Conservation (phyloP, 129 eudicot species). For the Chrysanthemum makinoi region DNA sequence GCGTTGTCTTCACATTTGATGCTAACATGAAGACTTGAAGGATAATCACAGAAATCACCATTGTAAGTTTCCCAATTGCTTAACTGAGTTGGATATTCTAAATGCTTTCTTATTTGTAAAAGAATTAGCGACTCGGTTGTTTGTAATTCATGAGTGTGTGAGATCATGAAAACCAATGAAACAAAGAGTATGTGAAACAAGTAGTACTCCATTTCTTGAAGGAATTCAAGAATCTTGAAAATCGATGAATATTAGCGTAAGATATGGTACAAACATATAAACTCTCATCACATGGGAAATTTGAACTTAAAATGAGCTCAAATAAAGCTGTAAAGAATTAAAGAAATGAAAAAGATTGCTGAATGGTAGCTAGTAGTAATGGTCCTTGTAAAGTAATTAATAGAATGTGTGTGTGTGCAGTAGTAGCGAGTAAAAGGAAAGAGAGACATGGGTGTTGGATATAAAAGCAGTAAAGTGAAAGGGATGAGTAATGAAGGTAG, state of each 20-base stretch:
- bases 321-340: conserved; percentile 16
- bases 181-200: conserved; percentile 31
- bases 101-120: conserved; percentile 74
- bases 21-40: conserved; percentile 47
- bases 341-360: neutral
- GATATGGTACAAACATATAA: neutral
- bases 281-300: conserved; percentile 1
- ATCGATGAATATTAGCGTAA: neutral
- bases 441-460: conserved; percentile 25
- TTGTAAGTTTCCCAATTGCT: conserved; percentile 45
- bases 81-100: conserved; percentile 66
- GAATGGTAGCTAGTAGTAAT: conserved; percentile 23
- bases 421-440: conserved; percentile 22
- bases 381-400: conserved; percentile 20
- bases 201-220: conserved; percentile 35
- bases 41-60: conserved; percentile 55
- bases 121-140: conserved; percentile 52
- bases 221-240: conserved; percentile 24
- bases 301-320: neutral
- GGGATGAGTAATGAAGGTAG: conserved; percentile 32
- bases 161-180: conserved; percentile 44
- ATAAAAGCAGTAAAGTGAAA: conserved; percentile 11
- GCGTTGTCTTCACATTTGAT: conserved; percentile 54
- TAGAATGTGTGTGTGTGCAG: conserved; percentile 7
- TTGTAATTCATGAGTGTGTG: conserved; percentile 50